phyloP scores from a whole-genome alignment of 2,329 filamentous ascomycete genomes.

The Trichoderma atroviride region DNA sequence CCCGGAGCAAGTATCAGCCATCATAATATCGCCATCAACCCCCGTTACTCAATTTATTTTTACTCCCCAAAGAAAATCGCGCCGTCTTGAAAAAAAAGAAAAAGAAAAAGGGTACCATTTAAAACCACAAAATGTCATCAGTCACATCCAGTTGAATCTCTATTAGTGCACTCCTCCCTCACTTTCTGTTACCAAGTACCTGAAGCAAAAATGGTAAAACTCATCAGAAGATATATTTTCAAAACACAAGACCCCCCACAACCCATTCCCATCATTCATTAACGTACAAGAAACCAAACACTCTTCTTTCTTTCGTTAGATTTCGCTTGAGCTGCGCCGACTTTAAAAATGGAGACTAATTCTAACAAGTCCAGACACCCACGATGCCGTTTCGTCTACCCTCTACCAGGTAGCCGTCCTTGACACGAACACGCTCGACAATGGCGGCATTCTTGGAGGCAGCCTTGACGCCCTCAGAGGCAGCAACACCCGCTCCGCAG shows the following conservation, averaged over 20 bases:
- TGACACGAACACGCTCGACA: constrained; percentile 85
- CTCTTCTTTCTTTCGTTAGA: constrained; percentile 11
- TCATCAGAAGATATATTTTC: background rate
- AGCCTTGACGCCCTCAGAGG: constrained; percentile 65
- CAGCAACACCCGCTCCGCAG: constrained; percentile 79
- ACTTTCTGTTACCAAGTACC: background rate
- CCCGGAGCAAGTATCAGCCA: background rate
- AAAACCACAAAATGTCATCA: background rate
- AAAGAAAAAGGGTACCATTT: too few relatives aligned
- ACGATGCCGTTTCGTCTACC: constrained; percentile 85
- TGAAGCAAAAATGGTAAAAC: background rate
- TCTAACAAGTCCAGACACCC: constrained; percentile 81
- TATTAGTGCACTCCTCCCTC: background rate
- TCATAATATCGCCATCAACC: background rate
- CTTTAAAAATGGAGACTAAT: background rate
- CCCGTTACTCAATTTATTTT: background rate
- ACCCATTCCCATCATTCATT: constrained; percentile 4
- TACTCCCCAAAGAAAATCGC: too few relatives aligned
- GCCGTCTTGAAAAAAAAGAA: background rate
- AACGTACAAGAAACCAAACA: constrained; percentile 11
- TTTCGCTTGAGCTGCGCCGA: constrained; percentile 18
- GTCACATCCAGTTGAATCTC: background rate
- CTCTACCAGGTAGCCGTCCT: constrained; percentile 92
- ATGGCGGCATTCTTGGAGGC: constrained; percentile 65
- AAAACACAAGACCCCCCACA: background rate